phyloP scores from a whole-genome alignment of 148 eudicot species.

The Amaranthus cruentus region DNA sequence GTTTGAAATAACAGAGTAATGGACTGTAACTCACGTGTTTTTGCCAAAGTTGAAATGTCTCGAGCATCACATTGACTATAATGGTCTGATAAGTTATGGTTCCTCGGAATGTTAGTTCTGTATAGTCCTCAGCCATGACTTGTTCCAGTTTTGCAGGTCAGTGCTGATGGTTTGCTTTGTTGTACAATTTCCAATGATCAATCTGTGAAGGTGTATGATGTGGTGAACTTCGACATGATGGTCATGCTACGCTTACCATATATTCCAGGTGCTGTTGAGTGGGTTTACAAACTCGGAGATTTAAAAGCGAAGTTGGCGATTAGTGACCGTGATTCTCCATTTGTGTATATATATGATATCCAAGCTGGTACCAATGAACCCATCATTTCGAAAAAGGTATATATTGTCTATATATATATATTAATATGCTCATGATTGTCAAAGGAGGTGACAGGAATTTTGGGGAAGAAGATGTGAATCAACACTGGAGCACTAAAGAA shows the following conservation, averaged over 20 bases:
- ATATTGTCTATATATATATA: not conserved
- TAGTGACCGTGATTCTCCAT: constrained; percentile 78
- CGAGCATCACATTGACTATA: not conserved
- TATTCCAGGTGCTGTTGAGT: constrained; percentile 78
- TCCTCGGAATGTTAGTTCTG: not conserved
- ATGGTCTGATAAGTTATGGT: not conserved
- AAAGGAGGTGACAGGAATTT: not conserved
- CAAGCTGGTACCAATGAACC: constrained; percentile 85
- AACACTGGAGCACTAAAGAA: not conserved
- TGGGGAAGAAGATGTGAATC: not conserved
- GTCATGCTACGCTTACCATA: constrained; percentile 81
- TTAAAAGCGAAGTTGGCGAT: constrained; percentile 88
- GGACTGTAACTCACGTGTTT: not conserved
- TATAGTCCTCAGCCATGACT: constrained; percentile 33
- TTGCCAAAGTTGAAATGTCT: not conserved
- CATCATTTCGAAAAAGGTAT: constrained; percentile 76
- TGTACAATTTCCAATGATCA: constrained; percentile 86
- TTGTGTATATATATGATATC: constrained; percentile 84
- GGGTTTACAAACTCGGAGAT: constrained; percentile 95
- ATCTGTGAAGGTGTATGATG: constrained; percentile 90
- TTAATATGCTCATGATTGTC: not conserved
- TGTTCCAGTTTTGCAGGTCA: constrained; percentile 67
- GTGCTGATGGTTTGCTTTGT: constrained; percentile 87
- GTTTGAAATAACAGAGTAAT: too few relatives aligned
- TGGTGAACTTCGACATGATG: constrained; percentile 99